Conservation (phyloP, 2,329 filamentous ascomycete species). For the Catunica adiposa region DNA sequence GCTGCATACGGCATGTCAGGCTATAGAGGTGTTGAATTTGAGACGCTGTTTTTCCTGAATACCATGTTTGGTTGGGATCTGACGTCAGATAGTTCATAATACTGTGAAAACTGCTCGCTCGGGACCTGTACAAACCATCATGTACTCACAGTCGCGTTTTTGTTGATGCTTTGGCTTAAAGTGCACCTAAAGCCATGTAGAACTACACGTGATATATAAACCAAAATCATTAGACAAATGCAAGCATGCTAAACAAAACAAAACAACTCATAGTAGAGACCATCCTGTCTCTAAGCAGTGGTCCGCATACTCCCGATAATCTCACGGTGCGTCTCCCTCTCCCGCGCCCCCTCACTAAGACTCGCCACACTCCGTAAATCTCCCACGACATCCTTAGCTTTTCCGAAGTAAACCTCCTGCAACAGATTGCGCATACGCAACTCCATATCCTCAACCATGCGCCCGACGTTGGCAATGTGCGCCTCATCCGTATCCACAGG, state of each 20-base stretch:
- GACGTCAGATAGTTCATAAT: too few relatives aligned
- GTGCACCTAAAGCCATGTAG: not conserved
- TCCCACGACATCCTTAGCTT: constrained; percentile 95
- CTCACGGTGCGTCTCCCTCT: constrained; percentile 73
- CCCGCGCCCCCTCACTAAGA: constrained; percentile 68
- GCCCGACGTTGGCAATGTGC: constrained; percentile 89
- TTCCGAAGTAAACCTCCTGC: constrained; percentile 98
- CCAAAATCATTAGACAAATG: not conserved
- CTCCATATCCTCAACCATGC: constrained; percentile 97
- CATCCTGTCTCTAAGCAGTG: constrained; percentile 5
- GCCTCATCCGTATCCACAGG: constrained; percentile 77
- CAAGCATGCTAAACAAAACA: not conserved
- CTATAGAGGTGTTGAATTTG: too few relatives aligned
- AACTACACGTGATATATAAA: not conserved
- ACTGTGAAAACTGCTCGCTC: too few relatives aligned
- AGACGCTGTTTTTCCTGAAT: too few relatives aligned
- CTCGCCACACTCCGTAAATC: constrained; percentile 77
- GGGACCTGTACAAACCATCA: too few relatives aligned
- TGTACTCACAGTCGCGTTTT: too few relatives aligned
- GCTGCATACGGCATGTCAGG: too few relatives aligned
- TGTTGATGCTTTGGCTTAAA: not conserved
- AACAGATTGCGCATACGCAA: constrained; percentile 96
- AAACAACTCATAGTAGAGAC: too few relatives aligned
- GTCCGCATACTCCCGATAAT: constrained; percentile 51
- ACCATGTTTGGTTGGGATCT: too few relatives aligned